Conservation (phyloP, 257 asterid species). For the Nicotiana knightiana region DNA sequence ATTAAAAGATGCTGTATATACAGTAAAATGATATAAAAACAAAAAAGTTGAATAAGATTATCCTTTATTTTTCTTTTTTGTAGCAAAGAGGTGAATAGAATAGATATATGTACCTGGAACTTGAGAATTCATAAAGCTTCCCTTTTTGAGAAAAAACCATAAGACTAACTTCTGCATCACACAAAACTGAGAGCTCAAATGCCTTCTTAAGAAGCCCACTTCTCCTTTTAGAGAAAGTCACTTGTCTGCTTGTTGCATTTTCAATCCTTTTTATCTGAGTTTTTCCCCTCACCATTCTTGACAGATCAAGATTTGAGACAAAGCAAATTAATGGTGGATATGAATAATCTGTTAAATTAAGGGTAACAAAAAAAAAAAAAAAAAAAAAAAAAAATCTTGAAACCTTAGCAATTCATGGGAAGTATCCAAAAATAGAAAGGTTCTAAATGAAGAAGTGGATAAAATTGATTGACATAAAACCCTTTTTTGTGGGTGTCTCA, state of each 20-base stretch:
- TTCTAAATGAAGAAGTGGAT: background rate
- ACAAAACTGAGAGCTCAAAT: constrained; percentile 3
- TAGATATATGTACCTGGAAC: background rate
- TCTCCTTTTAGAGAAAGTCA: constrained; percentile 1
- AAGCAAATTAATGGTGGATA: background rate
- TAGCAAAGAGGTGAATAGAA: background rate
- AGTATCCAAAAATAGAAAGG: background rate
- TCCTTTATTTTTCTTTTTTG: too few relatives aligned
- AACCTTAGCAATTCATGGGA: background rate
- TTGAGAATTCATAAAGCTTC: constrained; percentile 3
- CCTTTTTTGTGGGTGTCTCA: background rate
- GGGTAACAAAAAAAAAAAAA: too few relatives aligned
- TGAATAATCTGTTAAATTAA: background rate
- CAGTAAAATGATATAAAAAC: background rate
- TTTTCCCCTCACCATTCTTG: background rate
- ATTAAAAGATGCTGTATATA: too few relatives aligned
- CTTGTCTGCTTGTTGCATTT: constrained; percentile 2
- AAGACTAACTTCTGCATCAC: constrained; percentile 6
- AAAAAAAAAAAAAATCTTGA: background rate
- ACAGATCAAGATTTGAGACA: background rate
- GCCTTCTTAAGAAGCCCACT: constrained; percentile 7
- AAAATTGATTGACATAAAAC: background rate
- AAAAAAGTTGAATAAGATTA: background rate
- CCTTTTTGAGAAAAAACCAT: background rate
- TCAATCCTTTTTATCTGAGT: constrained; percentile 6